Percentiles rank a stretch among this genome's conserved stretches.
These are phyloP conservation scores for Sonneratia alba DNA, from an alignment of 345 rosid species.

Conservation along the genomic window DNA sequence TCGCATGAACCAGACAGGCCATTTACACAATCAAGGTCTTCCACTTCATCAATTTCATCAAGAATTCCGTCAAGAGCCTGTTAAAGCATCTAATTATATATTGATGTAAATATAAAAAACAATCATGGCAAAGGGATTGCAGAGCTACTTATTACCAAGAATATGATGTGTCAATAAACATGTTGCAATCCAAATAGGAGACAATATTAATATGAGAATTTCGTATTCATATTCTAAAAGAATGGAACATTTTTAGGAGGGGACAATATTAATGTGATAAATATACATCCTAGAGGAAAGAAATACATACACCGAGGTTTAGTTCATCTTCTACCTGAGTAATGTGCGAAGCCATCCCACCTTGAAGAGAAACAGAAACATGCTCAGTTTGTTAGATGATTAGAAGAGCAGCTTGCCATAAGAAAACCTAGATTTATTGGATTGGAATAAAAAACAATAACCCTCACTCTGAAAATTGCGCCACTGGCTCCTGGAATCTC, in stretches of 20 bases:
- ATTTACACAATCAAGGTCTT: slow-evolving; percentile 48
- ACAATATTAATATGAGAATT: slow-evolving; percentile 2
- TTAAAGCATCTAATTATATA: not conserved
- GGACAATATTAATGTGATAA: not conserved
- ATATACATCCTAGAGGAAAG: slow-evolving; percentile 7
- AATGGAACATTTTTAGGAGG: not conserved
- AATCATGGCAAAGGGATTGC: not conserved
- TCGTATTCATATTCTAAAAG: slow-evolving; percentile 3
- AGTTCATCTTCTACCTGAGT: slow-evolving; percentile 39
- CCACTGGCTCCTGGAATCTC: not conserved
- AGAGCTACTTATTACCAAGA: not conserved
- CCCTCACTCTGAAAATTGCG: no score
- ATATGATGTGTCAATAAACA: not conserved
- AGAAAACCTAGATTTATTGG: not conserved
- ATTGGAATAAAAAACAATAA: not conserved
- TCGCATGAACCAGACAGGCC: slow-evolving; percentile 38
- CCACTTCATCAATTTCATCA: slow-evolving; percentile 60
- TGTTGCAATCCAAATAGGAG: not conserved
- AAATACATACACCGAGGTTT: slow-evolving; percentile 56
- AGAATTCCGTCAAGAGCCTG: slow-evolving; percentile 76
- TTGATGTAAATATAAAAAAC: no score
- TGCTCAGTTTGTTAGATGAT: slow-evolving; percentile 10
- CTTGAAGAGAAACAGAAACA: slow-evolving; percentile 19
- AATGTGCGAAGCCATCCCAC: slow-evolving; percentile 40
- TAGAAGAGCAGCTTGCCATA: not conserved